These are phyloP conservation scores for Yamadazyma dendronema DNA, from an alignment of 1,139 yeast species.

Conservation along the genomic window DNA sequence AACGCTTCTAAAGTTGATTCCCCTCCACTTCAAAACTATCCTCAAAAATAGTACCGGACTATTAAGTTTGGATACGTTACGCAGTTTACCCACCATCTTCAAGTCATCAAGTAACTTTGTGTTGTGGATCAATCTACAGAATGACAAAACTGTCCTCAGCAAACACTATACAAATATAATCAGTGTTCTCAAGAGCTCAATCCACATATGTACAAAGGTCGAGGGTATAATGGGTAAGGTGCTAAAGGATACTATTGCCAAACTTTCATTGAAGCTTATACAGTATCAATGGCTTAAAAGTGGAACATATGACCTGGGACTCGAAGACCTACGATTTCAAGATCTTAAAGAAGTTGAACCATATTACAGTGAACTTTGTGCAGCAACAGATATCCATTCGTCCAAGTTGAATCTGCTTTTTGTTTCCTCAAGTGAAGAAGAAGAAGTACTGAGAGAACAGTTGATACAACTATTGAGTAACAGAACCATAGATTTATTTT, in stretches of 20 bases:
- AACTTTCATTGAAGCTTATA: constrained; percentile 4
- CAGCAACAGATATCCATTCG: neutral
- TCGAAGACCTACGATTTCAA: neutral
- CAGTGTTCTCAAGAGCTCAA: constrained; percentile 26
- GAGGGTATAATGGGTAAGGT: neutral
- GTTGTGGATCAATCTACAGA: constrained; percentile 21
- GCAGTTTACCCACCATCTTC: constrained; percentile 17
- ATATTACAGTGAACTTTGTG: neutral
- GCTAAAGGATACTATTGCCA: neutral
- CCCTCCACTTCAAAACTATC: constrained; percentile 19
- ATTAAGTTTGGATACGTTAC: constrained; percentile 8
- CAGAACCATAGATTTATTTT: neutral
- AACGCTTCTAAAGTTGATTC: constrained; percentile 26
- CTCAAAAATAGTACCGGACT: constrained; percentile 10
- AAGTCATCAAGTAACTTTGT: constrained; percentile 21
- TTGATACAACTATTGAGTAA: neutral
- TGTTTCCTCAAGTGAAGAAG: neutral
- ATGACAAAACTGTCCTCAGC: neutral
- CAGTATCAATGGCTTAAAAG: constrained; percentile 6
- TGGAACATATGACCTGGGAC: neutral
- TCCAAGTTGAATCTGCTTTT: neutral
- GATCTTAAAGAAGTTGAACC: neutral
- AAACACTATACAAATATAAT: constrained; percentile 17
- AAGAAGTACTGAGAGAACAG: neutral
- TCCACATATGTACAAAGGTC: constrained; percentile 17